These are phyloP conservation scores for Ogataea nitratoaversa DNA, from an alignment of 805 yeast species.

Conservation along the genomic window DNA sequence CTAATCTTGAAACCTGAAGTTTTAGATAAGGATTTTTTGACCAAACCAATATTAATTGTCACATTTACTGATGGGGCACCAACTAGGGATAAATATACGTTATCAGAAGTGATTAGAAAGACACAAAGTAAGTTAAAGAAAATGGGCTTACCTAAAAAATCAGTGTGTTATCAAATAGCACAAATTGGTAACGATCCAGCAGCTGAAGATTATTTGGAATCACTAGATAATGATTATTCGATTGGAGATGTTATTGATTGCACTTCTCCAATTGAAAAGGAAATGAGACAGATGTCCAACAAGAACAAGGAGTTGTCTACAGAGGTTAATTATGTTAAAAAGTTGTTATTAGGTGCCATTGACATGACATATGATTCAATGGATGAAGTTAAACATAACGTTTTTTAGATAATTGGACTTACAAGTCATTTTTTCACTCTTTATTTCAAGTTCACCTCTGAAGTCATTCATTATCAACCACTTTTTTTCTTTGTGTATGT, in stretches of 20 bases:
- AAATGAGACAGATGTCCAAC: slow-evolving; percentile 18
- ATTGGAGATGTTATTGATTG: slow-evolving; percentile 26
- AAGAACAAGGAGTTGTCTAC: slow-evolving; percentile 20
- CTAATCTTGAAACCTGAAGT: slow-evolving; percentile 20
- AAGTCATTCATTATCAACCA: too few species aligned
- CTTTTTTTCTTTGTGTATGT: too few species aligned
- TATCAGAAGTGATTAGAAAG: slow-evolving; percentile 9
- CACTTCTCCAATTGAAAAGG: slow-evolving; percentile 23
- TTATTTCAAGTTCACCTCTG: too few species aligned
- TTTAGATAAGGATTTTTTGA: slow-evolving; percentile 6
- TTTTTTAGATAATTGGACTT: too few species aligned
- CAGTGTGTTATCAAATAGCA: slow-evolving; percentile 23
- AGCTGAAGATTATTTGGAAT: slow-evolving; percentile 21
- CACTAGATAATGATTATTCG: slow-evolving; percentile 12
- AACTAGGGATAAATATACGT: slow-evolving; percentile 12
- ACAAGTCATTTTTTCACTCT: too few species aligned
- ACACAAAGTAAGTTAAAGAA: slow-evolving; percentile 12
- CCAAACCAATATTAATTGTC: slow-evolving; percentile 18
- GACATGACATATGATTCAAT: slow-evolving; percentile 23
- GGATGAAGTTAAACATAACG: slow-evolving; percentile 19
- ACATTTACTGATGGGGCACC: slow-evolving; percentile 26
- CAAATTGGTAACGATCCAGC: slow-evolving; percentile 22
- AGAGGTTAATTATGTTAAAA: slow-evolving; percentile 24
- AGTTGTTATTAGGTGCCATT: slow-evolving; percentile 22
- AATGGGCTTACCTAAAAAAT: slow-evolving; percentile 10